Base-by-base conservation (phyloP, 176 grass and related monocot genomes). In the Aegilops tauschii region DNA sequence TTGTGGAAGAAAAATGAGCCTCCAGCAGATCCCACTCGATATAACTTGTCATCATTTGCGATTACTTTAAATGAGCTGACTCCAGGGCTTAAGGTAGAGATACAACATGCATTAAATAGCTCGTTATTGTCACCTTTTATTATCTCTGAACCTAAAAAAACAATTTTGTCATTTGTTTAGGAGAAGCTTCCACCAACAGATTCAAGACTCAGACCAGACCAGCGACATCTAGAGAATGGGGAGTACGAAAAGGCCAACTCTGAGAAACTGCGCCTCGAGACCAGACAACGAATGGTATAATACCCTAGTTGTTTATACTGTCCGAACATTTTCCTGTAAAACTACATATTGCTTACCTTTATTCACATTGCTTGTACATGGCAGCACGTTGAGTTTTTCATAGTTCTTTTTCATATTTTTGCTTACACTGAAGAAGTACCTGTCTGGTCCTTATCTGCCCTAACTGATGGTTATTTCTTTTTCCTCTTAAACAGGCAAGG, bases 181-280 rank as follows among this genome's bases (percentile, higher is more conserved):
- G 95, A 88, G 87, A 93, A 88, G 59, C 93, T 97, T 88, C 95
- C 95, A 54, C 95, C 95, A 25, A 97, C 95, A 12, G 95, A 97
- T 93, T 97, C 93, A 65, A 97, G 95, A 88, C 83, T 97, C 29
- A 90, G 95, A 61, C 95, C 95, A 52, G 95, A 97, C 78, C 95
- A 97, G 59, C 82, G 93, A 45, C 88, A 95, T 79, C 82, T 97
- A 80, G 93, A 95, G 70, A 97, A 95, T 31, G 95, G 95, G 76
- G 91, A 97, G 61, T 93, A 97, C 12, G 95, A 95, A 65, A 95
- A 93, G 70, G 93, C 95, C 83, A 93, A 95, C 77, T 77, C 85
- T 75, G 92, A 95, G 80, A 97, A 97, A 90, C 74, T 93, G 73
- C 87, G 93, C 29, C 84, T 97, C 0, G 91, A 97, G 83, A 86